Base-by-base conservation (phyloP, 2,329 filamentous ascomycete species). In the Botryosphaeria agaves region DNA sequence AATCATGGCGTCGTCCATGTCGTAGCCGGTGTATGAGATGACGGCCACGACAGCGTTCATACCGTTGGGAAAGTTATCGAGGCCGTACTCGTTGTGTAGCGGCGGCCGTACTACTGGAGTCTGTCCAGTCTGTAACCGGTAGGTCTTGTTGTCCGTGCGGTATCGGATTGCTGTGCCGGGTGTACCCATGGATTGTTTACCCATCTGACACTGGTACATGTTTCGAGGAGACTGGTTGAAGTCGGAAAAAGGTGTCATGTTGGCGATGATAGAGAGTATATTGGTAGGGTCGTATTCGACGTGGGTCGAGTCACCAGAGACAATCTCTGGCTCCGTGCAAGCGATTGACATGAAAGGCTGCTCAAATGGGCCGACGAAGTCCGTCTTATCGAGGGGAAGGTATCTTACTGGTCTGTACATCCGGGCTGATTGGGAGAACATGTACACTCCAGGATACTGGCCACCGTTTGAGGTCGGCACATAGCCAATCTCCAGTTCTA, bases 1-100 rank as follows among this genome's bases (percentile, higher is more conserved):
- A 49, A 98, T 95, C 87, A 95, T 95, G 51, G 89, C 89, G 59
- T 98, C 89, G 65, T 98, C 89, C 89, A 98, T 98, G 66, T 98
- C 89, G 58, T 95, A 98, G 30, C 87, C 89, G 2, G 87, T 95
- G 55, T 98, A 98, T 0, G 87, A 94, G 39, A 98, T 93, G 52
- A 98, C 91, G 35, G 89, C 89, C 34, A 98, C 89, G 23, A 95
- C 75, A 6, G 84, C 83, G 46, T 98, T 98, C 46, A 74, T 85
- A 17, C 89, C 89, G 50, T 95, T 94, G 32, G 89, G 89, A 54
- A 94, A 98, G 56, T 95, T 95, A 59, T 98, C 89, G 36, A 95
- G 75, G 14, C 87, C 89, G 48, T 98, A 98, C 14, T 82, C 77
- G 47, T 94, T 95, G 59, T 98, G 85, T 26, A 95, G 66, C 18